Conservation (phyloP, 2,329 filamentous ascomycete species). For the Fusarium irregulare region DNA sequence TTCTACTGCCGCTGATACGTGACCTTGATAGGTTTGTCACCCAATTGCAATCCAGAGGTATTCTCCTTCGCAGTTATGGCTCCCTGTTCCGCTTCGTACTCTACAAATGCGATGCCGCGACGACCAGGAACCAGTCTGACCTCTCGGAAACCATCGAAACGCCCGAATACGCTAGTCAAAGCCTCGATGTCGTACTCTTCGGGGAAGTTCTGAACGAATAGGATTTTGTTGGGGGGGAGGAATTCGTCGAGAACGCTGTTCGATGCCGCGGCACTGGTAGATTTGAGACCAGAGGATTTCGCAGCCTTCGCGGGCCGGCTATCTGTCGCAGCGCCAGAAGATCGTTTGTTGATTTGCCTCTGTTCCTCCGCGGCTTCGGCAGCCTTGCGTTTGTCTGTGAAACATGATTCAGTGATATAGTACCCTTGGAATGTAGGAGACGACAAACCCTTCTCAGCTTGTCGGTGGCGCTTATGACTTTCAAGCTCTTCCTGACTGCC, state of each 20-base stretch:
- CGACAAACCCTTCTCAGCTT: slow-evolving; percentile 86
- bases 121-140: slow-evolving; percentile 88
- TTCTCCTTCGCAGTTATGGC: slow-evolving; percentile 95
- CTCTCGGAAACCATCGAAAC: slow-evolving; percentile 94
- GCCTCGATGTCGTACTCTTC: slow-evolving; percentile 86
- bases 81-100: slow-evolving; percentile 90
- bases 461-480: slow-evolving; percentile 81
- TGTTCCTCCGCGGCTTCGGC: slow-evolving; percentile 82
- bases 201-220: slow-evolving; percentile 93
- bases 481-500: slow-evolving; percentile 87
- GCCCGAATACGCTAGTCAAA: slow-evolving; percentile 82
- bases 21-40: slow-evolving; percentile 85
- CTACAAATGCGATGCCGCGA: slow-evolving; percentile 92
- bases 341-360: slow-evolving; percentile 80
- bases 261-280: slow-evolving; percentile 73
- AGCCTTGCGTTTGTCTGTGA: slow-evolving; percentile 79
- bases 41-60: slow-evolving; percentile 84
- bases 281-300: slow-evolving; percentile 74
- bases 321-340: slow-evolving; percentile 59
- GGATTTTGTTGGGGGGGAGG: slow-evolving; percentile 94
- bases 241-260: slow-evolving; percentile 96
- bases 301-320: slow-evolving; percentile 75
- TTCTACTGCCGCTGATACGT: slow-evolving; percentile 91
- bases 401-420: neutral
- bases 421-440: too few species aligned